These are phyloP conservation scores for Podospora bellae-mahoneyi DNA, from an alignment of 495 filamentous ascomycete genomes.

Conservation along the genomic window DNA sequence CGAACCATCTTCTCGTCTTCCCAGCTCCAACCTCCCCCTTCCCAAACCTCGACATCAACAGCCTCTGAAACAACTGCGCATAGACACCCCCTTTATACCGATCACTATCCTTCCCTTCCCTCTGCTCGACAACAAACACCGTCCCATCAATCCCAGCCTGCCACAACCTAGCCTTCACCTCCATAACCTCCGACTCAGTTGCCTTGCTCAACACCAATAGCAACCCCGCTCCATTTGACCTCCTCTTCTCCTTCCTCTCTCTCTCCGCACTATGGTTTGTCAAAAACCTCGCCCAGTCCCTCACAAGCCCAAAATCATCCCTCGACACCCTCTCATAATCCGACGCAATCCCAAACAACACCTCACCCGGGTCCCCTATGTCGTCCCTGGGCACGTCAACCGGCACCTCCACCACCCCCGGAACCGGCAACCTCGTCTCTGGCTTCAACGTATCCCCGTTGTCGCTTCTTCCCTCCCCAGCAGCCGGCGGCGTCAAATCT, in stretches of 20 bases:
- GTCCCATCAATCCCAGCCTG: not conserved
- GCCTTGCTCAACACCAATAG: not conserved
- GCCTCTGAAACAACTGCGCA: constrained; percentile 3
- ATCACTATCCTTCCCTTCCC: not conserved
- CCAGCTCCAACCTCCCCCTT: not conserved
- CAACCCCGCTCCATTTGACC: not conserved
- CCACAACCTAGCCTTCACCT: not conserved
- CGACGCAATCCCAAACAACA: constrained; percentile 5
- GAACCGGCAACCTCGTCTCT: not conserved
- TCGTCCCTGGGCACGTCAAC: not conserved
- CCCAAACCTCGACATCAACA: constrained; percentile 1
- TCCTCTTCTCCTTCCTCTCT: constrained; percentile 1
- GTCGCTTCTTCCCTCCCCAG: not conserved
- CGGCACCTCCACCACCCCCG: not conserved
- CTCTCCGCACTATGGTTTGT: not conserved
- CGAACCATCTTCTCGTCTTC: constrained; percentile 1
- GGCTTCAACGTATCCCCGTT: not conserved
- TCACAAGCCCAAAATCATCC: not conserved
- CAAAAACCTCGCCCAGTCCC: not conserved
- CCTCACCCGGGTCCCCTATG: not conserved
- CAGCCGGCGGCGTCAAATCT: not conserved
- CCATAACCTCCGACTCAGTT: not conserved
- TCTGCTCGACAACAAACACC: not conserved
- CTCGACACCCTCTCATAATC: constrained; percentile 1
- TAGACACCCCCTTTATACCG: not conserved